Conservation (phyloP, 352 stramenopile species). For the Phytophthora ramorum region DNA sequence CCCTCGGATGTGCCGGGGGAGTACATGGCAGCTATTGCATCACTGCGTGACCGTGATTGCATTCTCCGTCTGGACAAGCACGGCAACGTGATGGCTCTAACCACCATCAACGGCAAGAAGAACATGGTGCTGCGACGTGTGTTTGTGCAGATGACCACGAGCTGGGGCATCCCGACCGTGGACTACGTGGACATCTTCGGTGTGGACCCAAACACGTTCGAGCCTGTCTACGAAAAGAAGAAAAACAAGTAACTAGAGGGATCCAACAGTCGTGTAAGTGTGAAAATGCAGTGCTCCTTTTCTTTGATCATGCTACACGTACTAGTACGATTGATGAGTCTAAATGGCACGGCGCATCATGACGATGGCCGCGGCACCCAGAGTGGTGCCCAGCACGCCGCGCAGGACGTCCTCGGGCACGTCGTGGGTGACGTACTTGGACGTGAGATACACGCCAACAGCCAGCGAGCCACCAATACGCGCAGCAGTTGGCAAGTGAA, state of each 20-base stretch:
- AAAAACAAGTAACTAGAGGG: conserved; percentile 64
- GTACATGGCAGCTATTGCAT: conserved; percentile 58
- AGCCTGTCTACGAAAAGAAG: conserved; percentile 86
- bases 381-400: conserved; percentile 73
- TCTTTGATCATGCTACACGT: conserved; percentile 21
- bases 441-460: conserved; percentile 74
- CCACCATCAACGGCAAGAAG: conserved; percentile 72
- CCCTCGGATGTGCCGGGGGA: conserved; percentile 48
- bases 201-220: conserved; percentile 65
- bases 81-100: conserved; percentile 66
- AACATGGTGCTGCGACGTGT: conserved; percentile 76
- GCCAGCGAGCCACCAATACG: conserved; percentile 74
- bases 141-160: conserved; percentile 86
- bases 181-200: conserved; percentile 88
- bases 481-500: conserved; percentile 76
- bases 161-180: conserved; percentile 82
- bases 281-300: conserved; percentile 30
- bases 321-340: conserved; percentile 10
- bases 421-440: conserved; percentile 85
- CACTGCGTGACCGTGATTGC: conserved; percentile 77
- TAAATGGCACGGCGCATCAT: conserved; percentile 85
- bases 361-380: conserved; percentile 72
- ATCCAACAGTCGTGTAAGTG: conserved; percentile 19
- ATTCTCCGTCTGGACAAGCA: conserved; percentile 62
- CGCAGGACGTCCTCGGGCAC: conserved; percentile 80